Conservation (phyloP, 2,329 filamentous ascomycete species). For the Aureobasidium sp. region DNA sequence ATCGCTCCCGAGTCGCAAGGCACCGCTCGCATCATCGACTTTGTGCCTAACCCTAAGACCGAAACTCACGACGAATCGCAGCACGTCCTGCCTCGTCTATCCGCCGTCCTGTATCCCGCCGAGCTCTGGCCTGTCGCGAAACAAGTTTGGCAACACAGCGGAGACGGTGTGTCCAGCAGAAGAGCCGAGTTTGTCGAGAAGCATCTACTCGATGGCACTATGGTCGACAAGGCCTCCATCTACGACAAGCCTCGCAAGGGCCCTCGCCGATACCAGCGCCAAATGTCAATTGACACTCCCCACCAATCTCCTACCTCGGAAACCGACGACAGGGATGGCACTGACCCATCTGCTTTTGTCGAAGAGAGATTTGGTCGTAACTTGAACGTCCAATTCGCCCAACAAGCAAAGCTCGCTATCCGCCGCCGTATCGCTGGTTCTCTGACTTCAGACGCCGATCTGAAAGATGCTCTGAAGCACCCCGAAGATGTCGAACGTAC, state of each 20-base stretch:
- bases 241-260: constrained; percentile 52
- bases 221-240: constrained; percentile 44
- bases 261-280: constrained; percentile 71
- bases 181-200: constrained; percentile 82
- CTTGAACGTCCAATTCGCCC: constrained; percentile 69
- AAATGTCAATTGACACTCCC: constrained; percentile 38
- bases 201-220: constrained; percentile 62
- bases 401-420: constrained; percentile 79
- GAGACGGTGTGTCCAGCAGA: constrained; percentile 85
- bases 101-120: constrained; percentile 60
- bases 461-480: constrained; percentile 50
- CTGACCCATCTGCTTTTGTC: constrained; percentile 73
- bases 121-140: constrained; percentile 69
- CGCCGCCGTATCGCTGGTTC: constrained; percentile 82
- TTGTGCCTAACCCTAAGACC: constrained; percentile 55
- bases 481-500: constrained; percentile 33
- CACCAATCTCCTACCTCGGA: constrained; percentile 20
- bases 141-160: constrained; percentile 94
- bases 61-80: constrained; percentile 40
- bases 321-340: constrained; percentile 31
- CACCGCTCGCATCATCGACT: constrained; percentile 52
- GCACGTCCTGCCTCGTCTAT: constrained; percentile 40
- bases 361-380: constrained; percentile 94
- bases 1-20: constrained; percentile 47
- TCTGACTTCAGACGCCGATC: constrained; percentile 63